Percentiles rank a stretch among this genome's conserved stretches.
phyloP scores from a whole-genome alignment of 805 yeast species.

The Nakazawaea ernobii region DNA sequence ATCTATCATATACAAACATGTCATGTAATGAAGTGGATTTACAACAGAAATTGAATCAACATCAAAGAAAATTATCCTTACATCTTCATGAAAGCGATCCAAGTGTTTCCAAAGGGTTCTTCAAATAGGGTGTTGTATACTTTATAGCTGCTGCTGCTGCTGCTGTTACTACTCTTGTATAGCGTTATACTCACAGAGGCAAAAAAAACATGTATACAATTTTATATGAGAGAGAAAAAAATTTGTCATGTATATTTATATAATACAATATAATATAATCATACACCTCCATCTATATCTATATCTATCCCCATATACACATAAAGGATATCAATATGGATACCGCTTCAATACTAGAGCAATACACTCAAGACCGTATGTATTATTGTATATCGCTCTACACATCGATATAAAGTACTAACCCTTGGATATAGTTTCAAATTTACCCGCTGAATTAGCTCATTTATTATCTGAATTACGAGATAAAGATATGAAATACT shows the following conservation, averaged over 20 bases:
- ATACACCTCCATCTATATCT: no score
- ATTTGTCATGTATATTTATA: no score
- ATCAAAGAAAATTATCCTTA: neutral
- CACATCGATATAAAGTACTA: conserved; percentile 22
- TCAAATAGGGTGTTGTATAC: neutral
- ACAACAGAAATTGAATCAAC: neutral
- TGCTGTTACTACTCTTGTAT: no score
- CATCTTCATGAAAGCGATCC: neutral
- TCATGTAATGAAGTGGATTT: neutral
- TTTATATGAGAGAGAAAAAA: neutral
- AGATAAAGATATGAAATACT: conserved; percentile 57
- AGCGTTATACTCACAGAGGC: no score
- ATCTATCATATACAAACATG: neutral
- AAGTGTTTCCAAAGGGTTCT: neutral
- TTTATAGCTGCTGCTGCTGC: no score
- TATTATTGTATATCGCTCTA: conserved; percentile 19
- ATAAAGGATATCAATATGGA: conserved; percentile 48
- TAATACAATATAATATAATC: no score
- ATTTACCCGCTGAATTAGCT: conserved; percentile 82
- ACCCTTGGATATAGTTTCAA: conserved; percentile 51
- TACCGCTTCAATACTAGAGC: conserved; percentile 79
- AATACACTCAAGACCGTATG: conserved; percentile 41
- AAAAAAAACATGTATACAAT: neutral
- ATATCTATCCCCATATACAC: neutral
- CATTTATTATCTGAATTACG: conserved; percentile 76